These are phyloP conservation scores for Populus ilicifolia DNA, from an alignment of 345 rosid species.

Conservation along the genomic window DNA sequence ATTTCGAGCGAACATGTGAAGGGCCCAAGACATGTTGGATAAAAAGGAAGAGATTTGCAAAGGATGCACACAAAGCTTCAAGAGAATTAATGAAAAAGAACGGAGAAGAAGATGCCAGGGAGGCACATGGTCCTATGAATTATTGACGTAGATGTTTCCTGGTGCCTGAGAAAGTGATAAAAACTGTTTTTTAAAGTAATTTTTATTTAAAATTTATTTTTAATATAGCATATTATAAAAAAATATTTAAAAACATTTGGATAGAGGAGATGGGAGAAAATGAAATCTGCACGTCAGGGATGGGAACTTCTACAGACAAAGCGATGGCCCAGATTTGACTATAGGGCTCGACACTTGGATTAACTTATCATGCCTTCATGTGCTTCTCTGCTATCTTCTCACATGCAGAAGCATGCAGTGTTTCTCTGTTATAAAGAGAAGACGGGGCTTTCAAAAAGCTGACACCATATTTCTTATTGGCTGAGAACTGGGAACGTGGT, in stretches of 20 bases:
- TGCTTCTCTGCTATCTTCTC: conserved; percentile 32
- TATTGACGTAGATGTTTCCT: not conserved
- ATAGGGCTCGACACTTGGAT: not conserved
- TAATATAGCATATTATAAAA: no score
- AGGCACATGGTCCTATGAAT: not conserved
- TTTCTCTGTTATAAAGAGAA: conserved; percentile 17
- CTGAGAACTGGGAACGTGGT: not conserved
- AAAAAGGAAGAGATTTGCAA: not conserved
- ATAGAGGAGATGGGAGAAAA: not conserved
- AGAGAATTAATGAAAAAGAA: conserved; percentile 1
- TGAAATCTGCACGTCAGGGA: no score
- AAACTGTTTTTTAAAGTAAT: no score
- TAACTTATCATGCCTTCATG: conserved; percentile 21
- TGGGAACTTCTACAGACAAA: not conserved
- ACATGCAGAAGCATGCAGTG: conserved; percentile 33
- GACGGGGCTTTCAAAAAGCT: not conserved
- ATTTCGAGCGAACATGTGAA: not conserved
- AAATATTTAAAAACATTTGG: not conserved
- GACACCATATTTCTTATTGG: conserved; percentile 1
- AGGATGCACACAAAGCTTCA: conserved; percentile 9
- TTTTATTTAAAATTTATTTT: no score
- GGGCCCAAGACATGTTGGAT: conserved; percentile 23
- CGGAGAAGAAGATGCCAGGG: not conserved
- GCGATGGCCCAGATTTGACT: conserved; percentile 24
- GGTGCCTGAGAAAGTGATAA: no score